Evolutionary conservation across 2,329 filamentous ascomycete genomes (phyloP).

Genomic region (Colletotrichum endophyticum): DNA sequence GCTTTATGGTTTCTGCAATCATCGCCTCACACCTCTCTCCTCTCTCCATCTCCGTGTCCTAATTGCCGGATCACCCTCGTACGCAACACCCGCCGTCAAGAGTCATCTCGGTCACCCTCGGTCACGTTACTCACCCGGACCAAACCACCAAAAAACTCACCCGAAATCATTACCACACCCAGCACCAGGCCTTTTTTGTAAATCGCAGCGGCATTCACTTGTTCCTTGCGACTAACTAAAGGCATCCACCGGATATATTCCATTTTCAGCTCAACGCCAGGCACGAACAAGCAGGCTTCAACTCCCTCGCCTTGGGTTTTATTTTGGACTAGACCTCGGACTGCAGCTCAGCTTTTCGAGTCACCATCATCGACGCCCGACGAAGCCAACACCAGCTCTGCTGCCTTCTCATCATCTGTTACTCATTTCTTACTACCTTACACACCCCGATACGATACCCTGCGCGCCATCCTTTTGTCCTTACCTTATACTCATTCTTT

Average conservation of each 20-base stretch:
- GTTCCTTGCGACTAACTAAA: slow-evolving; percentile 46
- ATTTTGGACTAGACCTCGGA: neutral
- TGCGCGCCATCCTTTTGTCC: neutral
- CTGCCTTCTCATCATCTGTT: neutral
- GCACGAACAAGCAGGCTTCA: slow-evolving; percentile 8
- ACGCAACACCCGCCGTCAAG: slow-evolving; percentile 17
- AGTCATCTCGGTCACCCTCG: slow-evolving; percentile 17
- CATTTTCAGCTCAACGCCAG: slow-evolving; percentile 8
- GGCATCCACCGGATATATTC: neutral
- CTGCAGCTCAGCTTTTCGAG: neutral
- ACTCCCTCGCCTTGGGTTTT: slow-evolving; percentile 3
- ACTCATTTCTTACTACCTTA: neutral
- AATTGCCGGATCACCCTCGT: slow-evolving; percentile 21
- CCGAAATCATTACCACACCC: neutral
- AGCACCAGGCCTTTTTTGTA: slow-evolving; percentile 22
- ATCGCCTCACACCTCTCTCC: slow-evolving; percentile 16
- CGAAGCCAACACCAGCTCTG: neutral
- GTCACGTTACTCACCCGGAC: slow-evolving; percentile 19
- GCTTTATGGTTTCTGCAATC: slow-evolving; percentile 19
- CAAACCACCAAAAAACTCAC: neutral
- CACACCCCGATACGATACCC: neutral
- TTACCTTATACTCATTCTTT: slow-evolving; percentile 17
- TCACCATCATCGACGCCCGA: neutral
- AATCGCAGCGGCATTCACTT: slow-evolving; percentile 55
- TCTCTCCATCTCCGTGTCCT: slow-evolving; percentile 20